phyloP scores from a whole-genome alignment of 371 early-diverging fungal species.

The Pancytospora philotis region DNA sequence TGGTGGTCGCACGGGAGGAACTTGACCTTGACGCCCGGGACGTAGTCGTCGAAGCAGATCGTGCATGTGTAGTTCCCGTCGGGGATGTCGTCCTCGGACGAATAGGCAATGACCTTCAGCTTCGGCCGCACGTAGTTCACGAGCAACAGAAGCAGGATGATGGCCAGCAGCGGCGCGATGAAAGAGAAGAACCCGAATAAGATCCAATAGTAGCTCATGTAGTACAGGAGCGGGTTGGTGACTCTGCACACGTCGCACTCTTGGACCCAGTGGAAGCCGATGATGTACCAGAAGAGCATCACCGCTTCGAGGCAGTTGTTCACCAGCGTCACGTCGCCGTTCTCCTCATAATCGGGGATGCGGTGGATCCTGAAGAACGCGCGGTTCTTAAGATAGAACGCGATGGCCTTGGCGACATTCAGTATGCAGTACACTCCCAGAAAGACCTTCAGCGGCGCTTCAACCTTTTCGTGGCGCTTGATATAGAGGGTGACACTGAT shows the following conservation, averaged over 20 bases:
- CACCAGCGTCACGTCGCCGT: conserved; percentile 56
- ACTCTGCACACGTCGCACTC: conserved; percentile 54
- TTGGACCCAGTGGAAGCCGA: conserved; percentile 61
- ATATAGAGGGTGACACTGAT: conserved; percentile 44
- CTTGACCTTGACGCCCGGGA: conserved; percentile 49
- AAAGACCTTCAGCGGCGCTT: conserved; percentile 58
- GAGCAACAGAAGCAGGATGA: conserved; percentile 56
- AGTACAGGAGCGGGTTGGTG: conserved; percentile 58
- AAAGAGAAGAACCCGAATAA: conserved; percentile 55
- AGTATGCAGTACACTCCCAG: conserved; percentile 55
- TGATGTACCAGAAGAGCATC: conserved; percentile 60
- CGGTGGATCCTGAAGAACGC: conserved; percentile 52
- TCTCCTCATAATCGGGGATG: conserved; percentile 58
- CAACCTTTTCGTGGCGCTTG: conserved; percentile 45
- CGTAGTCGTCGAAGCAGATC: conserved; percentile 59
- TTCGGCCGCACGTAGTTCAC: conserved; percentile 57
- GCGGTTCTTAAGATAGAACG: conserved; percentile 55
- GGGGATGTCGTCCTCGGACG: conserved; percentile 44
- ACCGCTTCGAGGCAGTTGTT: conserved; percentile 59
- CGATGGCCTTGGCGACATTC: conserved; percentile 41
- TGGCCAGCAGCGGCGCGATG: conserved; percentile 58
- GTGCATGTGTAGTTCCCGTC: conserved; percentile 58
- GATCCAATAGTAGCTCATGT: conserved; percentile 51
- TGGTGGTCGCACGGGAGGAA: conserved; percentile 60
- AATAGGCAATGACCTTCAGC: conserved; percentile 56